A percentile compares a stretch with the other conserved stretches of the same genome.
These are phyloP conservation scores for Cystoderma amianthinum DNA, from an alignment of 768 basidiomycete genomes.

Conservation along the genomic window DNA sequence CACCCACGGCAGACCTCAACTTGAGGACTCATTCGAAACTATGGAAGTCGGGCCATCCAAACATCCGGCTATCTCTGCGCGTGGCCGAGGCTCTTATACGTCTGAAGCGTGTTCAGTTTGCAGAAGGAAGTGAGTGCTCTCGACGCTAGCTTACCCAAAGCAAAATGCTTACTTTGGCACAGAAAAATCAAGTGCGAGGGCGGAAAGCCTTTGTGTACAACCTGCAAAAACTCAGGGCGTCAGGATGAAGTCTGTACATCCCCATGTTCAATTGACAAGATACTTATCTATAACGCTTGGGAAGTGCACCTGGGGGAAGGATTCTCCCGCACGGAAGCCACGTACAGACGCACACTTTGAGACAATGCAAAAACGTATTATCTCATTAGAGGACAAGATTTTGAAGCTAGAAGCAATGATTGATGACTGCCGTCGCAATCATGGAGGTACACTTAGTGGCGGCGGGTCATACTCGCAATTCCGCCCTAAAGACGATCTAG, in stretches of 20 bases:
- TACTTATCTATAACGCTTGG: not conserved
- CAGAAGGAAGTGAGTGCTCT: conserved; percentile 29
- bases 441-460: conserved; percentile 19
- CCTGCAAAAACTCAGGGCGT: conserved; percentile 30
- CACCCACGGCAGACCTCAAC: no score
- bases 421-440: conserved; percentile 31
- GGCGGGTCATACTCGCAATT: conserved; percentile 21
- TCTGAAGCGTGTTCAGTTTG: conserved; percentile 30
- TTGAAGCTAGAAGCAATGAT: conserved; percentile 33
- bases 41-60: no score
- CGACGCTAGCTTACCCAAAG: not conserved
- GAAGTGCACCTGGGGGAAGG: conserved; percentile 38
- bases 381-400: conserved; percentile 31
- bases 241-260: conserved; percentile 24
- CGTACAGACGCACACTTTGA: conserved; percentile 40
- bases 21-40: no score
- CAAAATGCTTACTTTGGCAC: not conserved
- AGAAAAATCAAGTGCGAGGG: conserved; percentile 45
- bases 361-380: conserved; percentile 31
- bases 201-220: conserved; percentile 31
- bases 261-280: not conserved
- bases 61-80: no score
- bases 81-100: conserved; percentile 19
- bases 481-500: conserved; percentile 18
- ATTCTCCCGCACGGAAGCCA: conserved; percentile 27